These are phyloP conservation scores for Tulasnella sp. DNA, from an alignment of 768 basidiomycete genomes.

Conservation along the genomic window DNA sequence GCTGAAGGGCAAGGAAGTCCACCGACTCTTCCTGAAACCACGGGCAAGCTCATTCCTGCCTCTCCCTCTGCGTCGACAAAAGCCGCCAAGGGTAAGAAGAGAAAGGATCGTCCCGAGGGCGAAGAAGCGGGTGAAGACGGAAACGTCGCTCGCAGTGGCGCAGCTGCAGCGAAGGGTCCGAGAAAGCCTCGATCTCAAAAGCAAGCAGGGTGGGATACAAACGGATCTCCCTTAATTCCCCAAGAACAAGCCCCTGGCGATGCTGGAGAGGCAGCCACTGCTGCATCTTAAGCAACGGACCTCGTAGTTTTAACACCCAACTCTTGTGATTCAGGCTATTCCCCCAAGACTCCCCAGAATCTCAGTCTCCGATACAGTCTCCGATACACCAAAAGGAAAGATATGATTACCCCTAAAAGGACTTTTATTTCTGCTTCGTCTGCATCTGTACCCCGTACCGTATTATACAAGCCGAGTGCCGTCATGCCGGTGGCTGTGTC, in stretches of 20 bases:
- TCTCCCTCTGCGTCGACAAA: neutral
- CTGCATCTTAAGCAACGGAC: neutral
- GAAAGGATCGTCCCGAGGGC: neutral
- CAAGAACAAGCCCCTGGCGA: neutral
- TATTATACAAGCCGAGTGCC: neutral
- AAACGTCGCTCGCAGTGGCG: neutral
- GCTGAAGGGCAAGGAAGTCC: neutral
- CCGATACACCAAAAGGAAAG: neutral
- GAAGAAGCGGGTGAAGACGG: neutral
- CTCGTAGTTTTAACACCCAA: neutral
- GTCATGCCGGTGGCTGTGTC: constrained; percentile 1
- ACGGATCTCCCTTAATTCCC: neutral
- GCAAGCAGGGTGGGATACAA: neutral
- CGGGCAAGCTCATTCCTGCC: neutral
- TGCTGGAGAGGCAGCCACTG: neutral
- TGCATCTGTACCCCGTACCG: neutral
- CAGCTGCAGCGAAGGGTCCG: neutral
- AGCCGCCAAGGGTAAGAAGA: neutral
- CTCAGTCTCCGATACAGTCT: too few species aligned
- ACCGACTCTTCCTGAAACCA: neutral
- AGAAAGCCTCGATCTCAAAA: neutral
- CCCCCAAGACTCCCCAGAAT: neutral
- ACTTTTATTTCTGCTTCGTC: neutral
- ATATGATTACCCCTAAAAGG: neutral
- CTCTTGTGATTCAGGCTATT: neutral